Base-by-base conservation (phyloP, 106 monocot genomes). In the Dendrobium catenatum region DNA sequence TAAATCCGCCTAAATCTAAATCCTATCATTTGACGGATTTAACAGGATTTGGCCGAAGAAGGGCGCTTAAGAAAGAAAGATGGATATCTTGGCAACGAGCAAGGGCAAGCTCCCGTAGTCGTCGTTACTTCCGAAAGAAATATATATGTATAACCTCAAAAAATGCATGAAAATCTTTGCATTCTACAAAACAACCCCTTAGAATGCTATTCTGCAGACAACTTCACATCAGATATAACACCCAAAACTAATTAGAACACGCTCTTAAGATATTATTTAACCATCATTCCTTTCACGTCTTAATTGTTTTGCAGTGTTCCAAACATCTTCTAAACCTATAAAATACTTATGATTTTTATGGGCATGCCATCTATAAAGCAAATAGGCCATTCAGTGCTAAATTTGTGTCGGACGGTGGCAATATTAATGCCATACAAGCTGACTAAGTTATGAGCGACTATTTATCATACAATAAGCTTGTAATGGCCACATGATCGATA, bases 301-400 rank as follows among this genome's bases (percentile, higher is more conserved):
- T 15, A 64, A 64, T 22, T 64, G 1, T 64, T 64, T 64, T 22
- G 5, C 4, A 5, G 24, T 64, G 24, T 20, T 7, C 5, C n/a
- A n/a, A n/a, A 64, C 64, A 24, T 22, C 64, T 66, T 5, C 0
- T 51, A 51, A 51, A 51, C 22, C 9, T 66, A 22, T 24, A 24
- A 64, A 24, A 22, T 26, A 26, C 15, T 61, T 61, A 1, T 26
- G 1, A 8, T 66, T 66, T 66, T 9, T 9, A 66, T 66, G 8
- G 24, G 7, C 27, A 7, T 77, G 81, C 85, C 87, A 88, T 88
- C 87, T 79, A 79, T 77, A 88, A 82, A 85, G 87, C 87, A 88
- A 82, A 72, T 79, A 75, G 87, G 85, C 68, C 56, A 29, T 44
- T 77, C 22, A 22, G 40, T 17, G 40, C 72, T 13, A 15, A 72